Evolutionary conservation across 2,329 filamentous ascomycete species (phyloP), one percentile per base, ranked within the genome.

Genomic region (Colletotrichum sp.): DNA sequence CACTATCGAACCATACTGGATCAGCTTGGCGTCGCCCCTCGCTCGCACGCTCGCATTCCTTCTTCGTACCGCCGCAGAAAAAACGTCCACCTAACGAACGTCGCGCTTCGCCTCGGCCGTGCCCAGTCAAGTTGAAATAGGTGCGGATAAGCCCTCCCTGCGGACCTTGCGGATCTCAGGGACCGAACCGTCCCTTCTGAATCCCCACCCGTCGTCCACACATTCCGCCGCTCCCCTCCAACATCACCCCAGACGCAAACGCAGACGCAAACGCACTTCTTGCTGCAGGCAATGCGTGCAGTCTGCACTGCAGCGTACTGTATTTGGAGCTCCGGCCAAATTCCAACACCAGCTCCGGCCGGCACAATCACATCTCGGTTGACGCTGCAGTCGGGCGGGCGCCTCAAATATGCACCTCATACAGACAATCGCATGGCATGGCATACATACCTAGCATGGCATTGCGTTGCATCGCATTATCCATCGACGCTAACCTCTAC

Each of bases 101-200:
- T 55, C 44, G 64, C 52, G 25, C 64, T 44, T 67, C 48, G 66
- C 66, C 57, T 71, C 44, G 22, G 22, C 57, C 52, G 44, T 52
- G 44, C 44, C 44, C 44, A 52, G 44, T 52, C 44, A 52, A 52
- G 44, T 52, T 52, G 44, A 52, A 52, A 52, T 52, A 52, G 44
- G 44, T n/a, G 39, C 36, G 36, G 55, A 55, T 27, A 32, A 71
- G 32, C 48, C 48, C 55, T 68, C 63, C 22, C n/a, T 48, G 59
- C 70, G 73, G 59, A 48, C 63, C 48, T 74, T 60, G 60, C 71
- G 74, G 74, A 69, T 69, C 70, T 65, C 59, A 74, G 74, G 70
- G 70, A 76, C 71, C 70, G 65, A 74, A 76, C 64, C 74, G 71
- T 75, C 65, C 55, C 64, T 60, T 48, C 34, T 68, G 27, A 30